Evolutionary conservation across 2,329 filamentous ascomycete genomes (phyloP).

Genomic region (Rasamsonia emersonii): DNA sequence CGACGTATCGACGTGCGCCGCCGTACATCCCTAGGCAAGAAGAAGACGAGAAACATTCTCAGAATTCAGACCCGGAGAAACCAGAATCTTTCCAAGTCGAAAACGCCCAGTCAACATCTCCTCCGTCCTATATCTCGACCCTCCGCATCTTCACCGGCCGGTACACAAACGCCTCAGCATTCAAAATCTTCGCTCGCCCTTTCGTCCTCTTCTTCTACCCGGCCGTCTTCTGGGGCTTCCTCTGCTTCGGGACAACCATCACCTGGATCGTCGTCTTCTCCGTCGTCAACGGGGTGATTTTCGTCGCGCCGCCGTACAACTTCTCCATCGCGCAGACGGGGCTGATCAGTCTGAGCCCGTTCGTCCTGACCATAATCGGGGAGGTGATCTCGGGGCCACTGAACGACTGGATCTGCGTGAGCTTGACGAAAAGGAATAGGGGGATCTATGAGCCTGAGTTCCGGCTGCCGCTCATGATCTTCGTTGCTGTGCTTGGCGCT

Average conservation of each 20-base stretch:
- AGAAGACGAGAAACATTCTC: not conserved
- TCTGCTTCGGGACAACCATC: slow-evolving; percentile 4
- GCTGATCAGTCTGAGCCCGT: slow-evolving; percentile 5
- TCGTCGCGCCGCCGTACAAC: slow-evolving; percentile 7
- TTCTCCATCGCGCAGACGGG: slow-evolving; percentile 7
- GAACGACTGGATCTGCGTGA: slow-evolving; percentile 8
- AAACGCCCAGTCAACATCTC: too few relatives aligned
- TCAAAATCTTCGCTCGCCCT: slow-evolving; percentile 5
- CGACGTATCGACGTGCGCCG: slow-evolving; percentile 2
- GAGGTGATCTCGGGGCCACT: slow-evolving; percentile 7
- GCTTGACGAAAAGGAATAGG: slow-evolving; percentile 6
- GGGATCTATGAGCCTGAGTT: slow-evolving; percentile 9
- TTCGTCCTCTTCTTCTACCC: slow-evolving; percentile 8
- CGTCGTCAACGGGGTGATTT: slow-evolving; percentile 7
- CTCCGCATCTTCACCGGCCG: slow-evolving; percentile 4
- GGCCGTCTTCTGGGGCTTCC: slow-evolving; percentile 5
- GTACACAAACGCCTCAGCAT: slow-evolving; percentile 1
- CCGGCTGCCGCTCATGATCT: slow-evolving; percentile 3
- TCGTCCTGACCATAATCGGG: slow-evolving; percentile 6
- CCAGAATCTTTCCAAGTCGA: too few relatives aligned
- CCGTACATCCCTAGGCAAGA: not conserved
- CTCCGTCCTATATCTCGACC: slow-evolving; percentile 2
- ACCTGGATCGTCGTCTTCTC: slow-evolving; percentile 8
- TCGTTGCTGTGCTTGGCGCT: slow-evolving; percentile 3
- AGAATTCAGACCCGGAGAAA: too few relatives aligned